Evolutionary conservation across 768 basidiomycete species (phyloP), one percentile per base, ranked within the genome.

Genomic region (Rhodotorula kratochvilovae): DNA sequence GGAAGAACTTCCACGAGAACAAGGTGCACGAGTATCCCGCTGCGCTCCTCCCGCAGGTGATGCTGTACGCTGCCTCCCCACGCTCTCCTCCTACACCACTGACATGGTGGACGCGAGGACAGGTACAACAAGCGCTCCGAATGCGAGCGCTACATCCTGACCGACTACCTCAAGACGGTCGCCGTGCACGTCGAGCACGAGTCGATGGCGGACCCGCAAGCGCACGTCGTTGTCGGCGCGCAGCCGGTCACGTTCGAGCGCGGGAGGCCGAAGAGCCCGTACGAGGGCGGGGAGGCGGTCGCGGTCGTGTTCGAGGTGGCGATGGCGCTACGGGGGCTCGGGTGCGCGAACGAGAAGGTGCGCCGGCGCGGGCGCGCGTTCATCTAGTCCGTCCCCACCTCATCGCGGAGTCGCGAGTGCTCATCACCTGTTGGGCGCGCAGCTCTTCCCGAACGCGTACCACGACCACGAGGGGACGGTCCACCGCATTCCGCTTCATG

Each of bases 181-280:
- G 60, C 45, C 29, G 60, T 61, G 7, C 45, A 46, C 31, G 45
- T 61, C 45, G 60, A 61, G 31, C 31, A 61, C 46, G 29, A 13
- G 15, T 39, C 42, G 45, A 35, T 46, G n/a, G 13, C 5, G 6
- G 15, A 13, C n/a, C 7, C 10, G n/a, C 12, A 42, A 5, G 60
- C 7, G 6, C 31, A 33, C 21, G 60, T 33, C 13, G 4, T 39
- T 5, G 46, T n/a, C 31, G n/a, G 43, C 60, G 29, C 35, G 3
- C 10, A 12, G 55, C 33, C 55, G 16, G 33, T 57, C 35, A 27
- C 19, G 1, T 11, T 57, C 21, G 17, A 21, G 35, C 3, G 19
- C 16, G 27, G 55, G 10, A 5, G 10, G 0, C 55, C 55, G 8
- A 2, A 27, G 7, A 12, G 7, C 19, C 55, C 55, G 11, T 57